phyloP scores from a whole-genome alignment of 1,284 basidiomycete species.

The Thecaphora thlaspeos region DNA sequence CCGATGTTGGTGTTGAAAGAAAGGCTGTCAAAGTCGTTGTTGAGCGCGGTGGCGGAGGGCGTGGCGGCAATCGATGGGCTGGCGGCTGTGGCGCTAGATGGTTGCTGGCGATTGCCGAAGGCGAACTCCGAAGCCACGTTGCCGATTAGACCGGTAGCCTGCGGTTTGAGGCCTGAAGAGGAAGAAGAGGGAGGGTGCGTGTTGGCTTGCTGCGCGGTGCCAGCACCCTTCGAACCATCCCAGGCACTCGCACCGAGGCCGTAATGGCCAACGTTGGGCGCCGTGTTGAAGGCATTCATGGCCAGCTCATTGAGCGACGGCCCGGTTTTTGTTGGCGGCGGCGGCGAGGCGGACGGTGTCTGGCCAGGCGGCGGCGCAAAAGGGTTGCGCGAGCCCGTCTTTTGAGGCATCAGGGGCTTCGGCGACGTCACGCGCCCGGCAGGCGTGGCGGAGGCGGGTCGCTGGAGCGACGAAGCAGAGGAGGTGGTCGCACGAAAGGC shows the following conservation, averaged over 20 bases:
- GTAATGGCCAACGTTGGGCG: conserved; percentile 36
- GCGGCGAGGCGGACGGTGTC: conserved; percentile 54
- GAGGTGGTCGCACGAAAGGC: conserved; percentile 60
- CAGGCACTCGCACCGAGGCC: conserved; percentile 44
- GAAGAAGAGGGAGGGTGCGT: not conserved
- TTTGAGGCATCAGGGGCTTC: conserved; percentile 73
- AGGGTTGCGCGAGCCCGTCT: conserved; percentile 91
- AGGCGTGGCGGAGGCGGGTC: conserved; percentile 62
- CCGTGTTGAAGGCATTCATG: conserved; percentile 60
- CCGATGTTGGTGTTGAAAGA: conserved; percentile 21
- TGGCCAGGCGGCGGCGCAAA: conserved; percentile 72
- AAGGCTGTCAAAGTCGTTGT: conserved; percentile 22
- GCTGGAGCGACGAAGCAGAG: conserved; percentile 45
- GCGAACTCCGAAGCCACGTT: conserved; percentile 59
- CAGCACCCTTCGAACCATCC: conserved; percentile 25
- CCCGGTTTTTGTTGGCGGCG: conserved; percentile 68
- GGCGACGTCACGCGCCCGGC: conserved; percentile 41
- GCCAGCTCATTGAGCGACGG: conserved; percentile 80
- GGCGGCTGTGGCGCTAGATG: conserved; percentile 4
- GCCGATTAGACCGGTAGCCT: conserved; percentile 57
- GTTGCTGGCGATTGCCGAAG: conserved; percentile 14
- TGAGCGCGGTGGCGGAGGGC: conserved; percentile 6
- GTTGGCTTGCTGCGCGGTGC: not conserved
- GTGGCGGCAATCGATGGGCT: conserved; percentile 7
- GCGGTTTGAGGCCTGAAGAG: conserved; percentile 33